Evolutionary conservation across 805 yeast species (phyloP).

Genomic region (Grigorovia humatica): DNA sequence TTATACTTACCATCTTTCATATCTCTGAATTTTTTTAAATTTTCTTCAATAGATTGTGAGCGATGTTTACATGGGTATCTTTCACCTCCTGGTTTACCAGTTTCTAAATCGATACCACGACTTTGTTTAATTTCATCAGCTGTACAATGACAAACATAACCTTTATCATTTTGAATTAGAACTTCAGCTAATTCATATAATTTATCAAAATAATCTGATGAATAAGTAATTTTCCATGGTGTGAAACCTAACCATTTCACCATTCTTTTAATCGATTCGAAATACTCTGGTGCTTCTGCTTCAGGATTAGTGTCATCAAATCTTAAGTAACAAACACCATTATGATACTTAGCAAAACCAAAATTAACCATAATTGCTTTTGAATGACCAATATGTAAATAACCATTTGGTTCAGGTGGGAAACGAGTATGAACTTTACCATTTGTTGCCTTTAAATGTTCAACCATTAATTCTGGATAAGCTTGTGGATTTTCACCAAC

Average conservation of each 20-base stretch:
- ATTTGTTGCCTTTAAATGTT: slow-evolving; percentile 66
- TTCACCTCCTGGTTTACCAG: slow-evolving; percentile 91
- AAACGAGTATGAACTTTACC: slow-evolving; percentile 88
- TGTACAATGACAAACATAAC: slow-evolving; percentile 89
- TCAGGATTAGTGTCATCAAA: slow-evolving; percentile 98
- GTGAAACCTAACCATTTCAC: slow-evolving; percentile 88
- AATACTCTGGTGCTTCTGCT: slow-evolving; percentile 90
- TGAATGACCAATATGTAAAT: slow-evolving; percentile 95
- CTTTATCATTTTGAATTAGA: slow-evolving; percentile 59
- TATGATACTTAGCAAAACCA: slow-evolving; percentile 85
- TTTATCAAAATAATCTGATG: slow-evolving; percentile 88
- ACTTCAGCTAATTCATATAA: slow-evolving; percentile 83
- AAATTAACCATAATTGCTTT: slow-evolving; percentile 97
- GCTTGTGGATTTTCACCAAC: slow-evolving; percentile 93
- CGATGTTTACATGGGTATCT: slow-evolving; percentile 79
- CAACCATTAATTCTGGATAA: slow-evolving; percentile 71
- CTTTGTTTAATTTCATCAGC: slow-evolving; percentile 81
- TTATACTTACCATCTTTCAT: slow-evolving; percentile 86
- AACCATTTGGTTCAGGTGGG: slow-evolving; percentile 98
- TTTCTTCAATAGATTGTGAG: slow-evolving; percentile 57
- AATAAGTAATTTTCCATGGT: slow-evolving; percentile 92
- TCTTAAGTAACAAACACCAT: slow-evolving; percentile 84
- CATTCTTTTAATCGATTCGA: slow-evolving; percentile 73
- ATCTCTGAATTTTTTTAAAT: slow-evolving; percentile 68
- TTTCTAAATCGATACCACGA: slow-evolving; percentile 74